phyloP scores from a whole-genome alignment of 345 rosid species.

The Citrus hindsii region DNA sequence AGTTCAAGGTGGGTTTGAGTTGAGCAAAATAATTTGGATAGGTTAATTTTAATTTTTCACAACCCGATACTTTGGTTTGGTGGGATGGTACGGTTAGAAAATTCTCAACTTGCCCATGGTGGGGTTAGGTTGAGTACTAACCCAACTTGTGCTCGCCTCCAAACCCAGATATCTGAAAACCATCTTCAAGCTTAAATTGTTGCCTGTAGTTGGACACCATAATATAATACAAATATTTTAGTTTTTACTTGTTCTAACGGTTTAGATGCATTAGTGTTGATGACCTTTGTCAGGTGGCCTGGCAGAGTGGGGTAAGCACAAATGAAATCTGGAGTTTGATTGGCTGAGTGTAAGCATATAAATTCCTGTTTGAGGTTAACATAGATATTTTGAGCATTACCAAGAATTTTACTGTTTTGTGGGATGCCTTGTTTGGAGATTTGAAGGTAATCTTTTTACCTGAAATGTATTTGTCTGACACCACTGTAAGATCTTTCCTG shows the following conservation, averaged over 20 bases:
- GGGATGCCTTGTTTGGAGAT: not conserved
- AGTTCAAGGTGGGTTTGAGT: not conserved
- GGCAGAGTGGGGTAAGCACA: not conserved
- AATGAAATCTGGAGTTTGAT: not conserved
- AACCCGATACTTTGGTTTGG: not conserved
- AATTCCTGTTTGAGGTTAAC: constrained; percentile 1
- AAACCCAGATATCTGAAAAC: not conserved
- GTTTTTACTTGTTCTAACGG: not conserved
- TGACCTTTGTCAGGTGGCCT: not conserved
- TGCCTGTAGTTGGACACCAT: not conserved
- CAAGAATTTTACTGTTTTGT: not conserved
- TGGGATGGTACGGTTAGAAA: not conserved
- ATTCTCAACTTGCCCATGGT: not conserved
- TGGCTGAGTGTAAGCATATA: not conserved
- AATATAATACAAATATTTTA: not conserved
- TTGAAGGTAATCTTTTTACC: not conserved
- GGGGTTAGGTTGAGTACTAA: not conserved
- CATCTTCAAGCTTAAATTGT: not conserved
- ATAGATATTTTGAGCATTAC: not conserved
- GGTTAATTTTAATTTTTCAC: not conserved
- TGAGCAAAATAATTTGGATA: no score
- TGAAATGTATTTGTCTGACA: not conserved
- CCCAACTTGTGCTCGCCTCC: not conserved
- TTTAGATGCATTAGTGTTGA: not conserved
- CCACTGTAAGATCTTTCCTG: not conserved